phyloP scores from a whole-genome alignment of 768 basidiomycete genomes.

The Auriscalpium vulgare region DNA sequence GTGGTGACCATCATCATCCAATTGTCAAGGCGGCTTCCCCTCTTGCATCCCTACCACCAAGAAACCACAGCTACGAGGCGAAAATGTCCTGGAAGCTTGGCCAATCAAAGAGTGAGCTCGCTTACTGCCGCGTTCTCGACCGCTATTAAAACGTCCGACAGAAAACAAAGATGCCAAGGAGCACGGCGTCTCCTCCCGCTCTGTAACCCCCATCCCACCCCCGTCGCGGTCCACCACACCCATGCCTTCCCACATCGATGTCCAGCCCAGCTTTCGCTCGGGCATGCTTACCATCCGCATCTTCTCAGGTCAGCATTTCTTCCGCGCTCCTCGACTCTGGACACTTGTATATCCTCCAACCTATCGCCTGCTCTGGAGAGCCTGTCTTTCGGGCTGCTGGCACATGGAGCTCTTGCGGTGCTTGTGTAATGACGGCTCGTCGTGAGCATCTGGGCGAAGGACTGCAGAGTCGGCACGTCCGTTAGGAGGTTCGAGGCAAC shows the following conservation, averaged over 20 bases:
- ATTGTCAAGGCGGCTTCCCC: background rate
- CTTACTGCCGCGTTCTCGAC: background rate
- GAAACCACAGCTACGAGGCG: constrained; percentile 1
- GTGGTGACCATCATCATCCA: background rate
- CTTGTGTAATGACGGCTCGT: no score
- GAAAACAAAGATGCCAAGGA: constrained; percentile 67
- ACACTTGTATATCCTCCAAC: no score
- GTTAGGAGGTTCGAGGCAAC: background rate
- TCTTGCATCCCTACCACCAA: background rate
- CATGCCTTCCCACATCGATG: constrained; percentile 29
- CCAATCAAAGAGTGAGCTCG: constrained; percentile 27
- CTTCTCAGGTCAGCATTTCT: constrained; percentile 58
- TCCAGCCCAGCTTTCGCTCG: constrained; percentile 52
- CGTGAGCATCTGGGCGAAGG: no score
- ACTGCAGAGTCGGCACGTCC: no score
- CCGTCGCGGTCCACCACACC: constrained; percentile 72
- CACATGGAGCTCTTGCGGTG: no score
- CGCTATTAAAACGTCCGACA: constrained; percentile 20
- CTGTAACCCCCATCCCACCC: constrained; percentile 65
- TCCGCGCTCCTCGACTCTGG: no score
- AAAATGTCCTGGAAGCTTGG: constrained; percentile 54
- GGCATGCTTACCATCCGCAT: constrained; percentile 95
- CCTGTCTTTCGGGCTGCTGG: no score
- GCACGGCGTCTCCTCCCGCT: constrained; percentile 65
- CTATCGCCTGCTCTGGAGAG: no score